These are phyloP conservation scores for Phytopythium sindhum DNA, from an alignment of 352 stramenopile genomes.

Conservation along the genomic window DNA sequence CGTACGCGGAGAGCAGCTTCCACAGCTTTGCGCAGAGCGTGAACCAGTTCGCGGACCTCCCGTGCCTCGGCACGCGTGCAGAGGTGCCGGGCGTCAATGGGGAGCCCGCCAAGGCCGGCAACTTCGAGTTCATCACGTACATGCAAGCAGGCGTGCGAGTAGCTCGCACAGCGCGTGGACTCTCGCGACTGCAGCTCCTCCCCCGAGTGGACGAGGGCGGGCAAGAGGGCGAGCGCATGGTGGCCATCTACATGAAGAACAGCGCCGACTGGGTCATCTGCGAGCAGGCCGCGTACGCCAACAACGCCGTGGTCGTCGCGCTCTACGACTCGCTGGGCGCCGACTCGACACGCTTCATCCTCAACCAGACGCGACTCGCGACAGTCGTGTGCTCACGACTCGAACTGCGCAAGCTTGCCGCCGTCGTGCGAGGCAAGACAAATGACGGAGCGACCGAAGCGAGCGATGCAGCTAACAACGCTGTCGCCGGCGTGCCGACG, in stretches of 20 bases:
- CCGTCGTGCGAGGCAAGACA: conserved; percentile 9
- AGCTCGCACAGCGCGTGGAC: conserved; percentile 30
- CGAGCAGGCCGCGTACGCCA: conserved; percentile 81
- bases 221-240: conserved; percentile 51
- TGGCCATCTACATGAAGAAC: conserved; percentile 97
- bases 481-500: conserved; percentile 20
- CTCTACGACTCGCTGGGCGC: conserved; percentile 80
- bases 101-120: conserved; percentile 10
- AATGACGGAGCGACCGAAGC: background rate
- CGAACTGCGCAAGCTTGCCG: conserved; percentile 47
- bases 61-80: conserved; percentile 40
- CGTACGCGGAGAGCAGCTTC: conserved; percentile 37
- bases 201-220: conserved; percentile 20
- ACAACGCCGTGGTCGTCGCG: conserved; percentile 40
- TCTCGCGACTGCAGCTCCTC: conserved; percentile 46
- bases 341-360: conserved; percentile 69
- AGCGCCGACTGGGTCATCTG: conserved; percentile 93
- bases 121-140: conserved; percentile 65
- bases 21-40: conserved; percentile 42
- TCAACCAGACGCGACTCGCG: conserved; percentile 68
- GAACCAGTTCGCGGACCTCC: conserved; percentile 18
- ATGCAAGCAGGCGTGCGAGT: conserved; percentile 35
- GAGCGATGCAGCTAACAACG: background rate
- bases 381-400: conserved; percentile 63
- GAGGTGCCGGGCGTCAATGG: conserved; percentile 19